These are phyloP conservation scores for Lotmaria passim DNA, from an alignment of 208 protist genomes.

Conservation along the genomic window DNA sequence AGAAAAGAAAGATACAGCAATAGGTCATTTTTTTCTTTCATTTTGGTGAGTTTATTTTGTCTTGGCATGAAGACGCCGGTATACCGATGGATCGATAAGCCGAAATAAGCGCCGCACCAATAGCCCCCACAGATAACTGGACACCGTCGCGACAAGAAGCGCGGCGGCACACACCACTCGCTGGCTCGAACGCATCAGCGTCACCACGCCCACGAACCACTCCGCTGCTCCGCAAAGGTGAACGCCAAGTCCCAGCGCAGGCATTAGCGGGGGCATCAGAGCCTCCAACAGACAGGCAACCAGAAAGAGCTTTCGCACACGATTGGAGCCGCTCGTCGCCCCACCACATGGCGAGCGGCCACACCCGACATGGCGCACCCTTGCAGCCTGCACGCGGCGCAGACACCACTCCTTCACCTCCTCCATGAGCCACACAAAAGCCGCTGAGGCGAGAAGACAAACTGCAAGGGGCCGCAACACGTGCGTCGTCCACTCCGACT, in stretches of 20 bases:
- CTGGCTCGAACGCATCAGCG: slow-evolving; percentile 30
- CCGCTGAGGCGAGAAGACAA: slow-evolving; percentile 8
- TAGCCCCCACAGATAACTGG: slow-evolving; percentile 2
- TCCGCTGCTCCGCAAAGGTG: slow-evolving; percentile 4
- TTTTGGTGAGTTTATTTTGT: too few relatives aligned
- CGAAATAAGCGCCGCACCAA: slow-evolving; percentile 18
- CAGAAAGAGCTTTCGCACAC: slow-evolving; percentile 13
- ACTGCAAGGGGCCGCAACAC: slow-evolving; percentile 10
- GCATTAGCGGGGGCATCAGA: slow-evolving; percentile 16
- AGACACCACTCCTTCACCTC: slow-evolving; percentile 31
- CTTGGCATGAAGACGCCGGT: slow-evolving; percentile 30
- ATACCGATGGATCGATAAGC: slow-evolving; percentile 15
- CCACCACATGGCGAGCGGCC: neutral
- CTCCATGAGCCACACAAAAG: slow-evolving; percentile 12
- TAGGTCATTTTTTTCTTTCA: neutral
- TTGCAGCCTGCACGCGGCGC: slow-evolving; percentile 7
- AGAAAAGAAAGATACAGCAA: too few relatives aligned
- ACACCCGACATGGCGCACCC: neutral
- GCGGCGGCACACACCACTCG: slow-evolving; percentile 5
- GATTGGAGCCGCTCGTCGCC: neutral
- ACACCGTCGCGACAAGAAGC: neutral
- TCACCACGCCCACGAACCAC: slow-evolving; percentile 15
- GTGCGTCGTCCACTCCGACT: slow-evolving; percentile 27
- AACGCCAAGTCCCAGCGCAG: neutral
- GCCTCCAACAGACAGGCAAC: slow-evolving; percentile 17